phyloP scores from a whole-genome alignment of 768 basidiomycete species.

The Podaxis rugospora region DNA sequence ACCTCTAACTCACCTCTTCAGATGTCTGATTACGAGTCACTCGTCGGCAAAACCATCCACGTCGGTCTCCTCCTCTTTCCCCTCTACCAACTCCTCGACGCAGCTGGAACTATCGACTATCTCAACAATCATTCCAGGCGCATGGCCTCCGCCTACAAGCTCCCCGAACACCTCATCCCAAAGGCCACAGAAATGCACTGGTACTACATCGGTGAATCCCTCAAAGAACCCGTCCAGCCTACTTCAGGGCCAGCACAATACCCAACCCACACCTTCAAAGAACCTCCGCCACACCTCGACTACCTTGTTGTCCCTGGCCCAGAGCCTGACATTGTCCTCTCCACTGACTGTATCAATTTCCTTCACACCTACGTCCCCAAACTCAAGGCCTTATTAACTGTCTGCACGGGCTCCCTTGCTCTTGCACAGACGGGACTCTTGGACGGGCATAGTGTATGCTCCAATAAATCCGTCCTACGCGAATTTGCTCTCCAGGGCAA shows the following conservation, averaged over 20 bases:
- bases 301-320: conserved; percentile 23
- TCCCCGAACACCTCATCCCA: conserved; percentile 10
- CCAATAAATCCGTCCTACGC: conserved; percentile 19
- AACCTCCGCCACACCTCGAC: conserved; percentile 18
- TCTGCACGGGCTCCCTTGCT: conserved; percentile 22
- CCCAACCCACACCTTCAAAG: conserved; percentile 19
- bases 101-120: conserved; percentile 22
- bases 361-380: conserved; percentile 14
- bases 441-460: conserved; percentile 20
- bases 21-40: background rate
- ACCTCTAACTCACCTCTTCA: background rate
- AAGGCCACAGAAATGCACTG: conserved; percentile 20
- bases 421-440: conserved; percentile 20
- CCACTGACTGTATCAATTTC: conserved; percentile 15
- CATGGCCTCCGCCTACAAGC: background rate
- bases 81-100: conserved; percentile 22
- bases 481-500: background rate
- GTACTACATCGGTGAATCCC: conserved; percentile 19
- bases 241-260: conserved; percentile 16
- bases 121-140: conserved; percentile 18
- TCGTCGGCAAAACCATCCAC: conserved; percentile 10
- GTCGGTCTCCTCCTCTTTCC: conserved; percentile 21
- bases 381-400: conserved; percentile 19
- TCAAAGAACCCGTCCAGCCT: conserved; percentile 12
- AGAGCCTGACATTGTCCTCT: conserved; percentile 11